These are phyloP conservation scores for Spirogloea muscicola DNA, from an alignment of 139 green algal genomes.

Conservation along the genomic window DNA sequence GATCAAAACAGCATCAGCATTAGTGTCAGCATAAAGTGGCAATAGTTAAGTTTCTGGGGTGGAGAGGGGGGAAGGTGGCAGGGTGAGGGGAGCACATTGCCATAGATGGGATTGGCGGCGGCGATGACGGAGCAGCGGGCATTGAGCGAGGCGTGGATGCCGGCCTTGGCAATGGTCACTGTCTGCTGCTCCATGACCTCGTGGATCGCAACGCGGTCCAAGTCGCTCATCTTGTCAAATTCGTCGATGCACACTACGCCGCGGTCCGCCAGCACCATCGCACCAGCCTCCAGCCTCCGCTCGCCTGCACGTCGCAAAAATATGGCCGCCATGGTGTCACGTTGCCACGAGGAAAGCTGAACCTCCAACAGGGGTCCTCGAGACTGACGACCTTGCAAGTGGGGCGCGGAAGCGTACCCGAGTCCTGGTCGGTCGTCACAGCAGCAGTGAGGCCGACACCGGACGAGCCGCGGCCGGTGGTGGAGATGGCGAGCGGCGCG, in stretches of 20 bases:
- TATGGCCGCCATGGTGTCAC: no score
- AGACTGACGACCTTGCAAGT: no score
- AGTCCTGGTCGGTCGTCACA: constrained; percentile 86
- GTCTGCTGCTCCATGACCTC: constrained; percentile 77
- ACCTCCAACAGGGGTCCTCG: no score
- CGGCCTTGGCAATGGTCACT: constrained; percentile 98
- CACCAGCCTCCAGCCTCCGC: constrained; percentile 89
- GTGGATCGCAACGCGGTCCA: constrained; percentile 95
- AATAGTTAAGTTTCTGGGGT: no score
- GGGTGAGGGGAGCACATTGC: constrained; percentile 14
- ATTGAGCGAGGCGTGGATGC: constrained; percentile 94
- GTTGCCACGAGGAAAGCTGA: no score
- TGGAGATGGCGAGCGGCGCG: constrained; percentile 85
- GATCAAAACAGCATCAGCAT: no score
- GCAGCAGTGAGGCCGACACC: constrained; percentile 96
- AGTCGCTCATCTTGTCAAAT: constrained; percentile 99
- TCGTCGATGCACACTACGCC: constrained; percentile 98
- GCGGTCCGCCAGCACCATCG: constrained; percentile 97
- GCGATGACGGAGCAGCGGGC: constrained; percentile 89
- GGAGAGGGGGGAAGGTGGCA: no score
- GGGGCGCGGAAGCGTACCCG: no score
- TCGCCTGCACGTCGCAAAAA: constrained; percentile 77
- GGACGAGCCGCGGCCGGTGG: constrained; percentile 90
- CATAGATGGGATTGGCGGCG: constrained; percentile 73
- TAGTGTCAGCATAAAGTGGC: no score